Base-by-base conservation (phyloP, 331 rosid genomes). In the Malus hybrid region DNA sequence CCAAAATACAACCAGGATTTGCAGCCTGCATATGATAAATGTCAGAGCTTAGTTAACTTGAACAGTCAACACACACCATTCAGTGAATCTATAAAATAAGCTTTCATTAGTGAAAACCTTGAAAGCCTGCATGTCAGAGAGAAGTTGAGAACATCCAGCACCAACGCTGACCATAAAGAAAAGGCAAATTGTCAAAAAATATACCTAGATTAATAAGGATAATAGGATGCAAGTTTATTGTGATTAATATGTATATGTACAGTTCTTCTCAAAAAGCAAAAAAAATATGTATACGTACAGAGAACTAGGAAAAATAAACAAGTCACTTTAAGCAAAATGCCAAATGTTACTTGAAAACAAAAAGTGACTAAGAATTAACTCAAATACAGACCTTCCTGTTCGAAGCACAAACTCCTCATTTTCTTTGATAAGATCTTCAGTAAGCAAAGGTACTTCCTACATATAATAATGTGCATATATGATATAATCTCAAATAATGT, bases 41-140 rank as follows among this genome's bases (percentile, higher is more conserved):
- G 57, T 75, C 81, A 81, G 55, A 79, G 67, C 42, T 70, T 73
- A 69, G 79, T 83, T 79, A 70, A 72, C 72, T 13, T 77, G 28
- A 74, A 34, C 34, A 79, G 50, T 79, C 19, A 69, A 75, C 62
- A 67, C 52, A 44, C 59, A 68, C 63, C 69, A 79, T 66, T 79
- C 69, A 62, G 52, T 63, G 69, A 34, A 76, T 67, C 56, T 69
- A 56, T 24, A 65, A 60, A 68, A 73, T 39, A 39, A 39, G 46
- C 72, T 83, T 70, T 70, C 77, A 78, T 59, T 77, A 70, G 68
- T 75, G 74, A 76, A 50, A 71, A 92, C 99, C 98, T 95, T 95
- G 91, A 92, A 95, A 81, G 99, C 98, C 82, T 95, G 99, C 99
- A 95, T 95, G 81, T 95, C 99, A 13, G 99, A 95, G 76, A 92